phyloP scores from a whole-genome alignment of 805 yeast genomes.

The Sugiyamaella chiloensis region DNA sequence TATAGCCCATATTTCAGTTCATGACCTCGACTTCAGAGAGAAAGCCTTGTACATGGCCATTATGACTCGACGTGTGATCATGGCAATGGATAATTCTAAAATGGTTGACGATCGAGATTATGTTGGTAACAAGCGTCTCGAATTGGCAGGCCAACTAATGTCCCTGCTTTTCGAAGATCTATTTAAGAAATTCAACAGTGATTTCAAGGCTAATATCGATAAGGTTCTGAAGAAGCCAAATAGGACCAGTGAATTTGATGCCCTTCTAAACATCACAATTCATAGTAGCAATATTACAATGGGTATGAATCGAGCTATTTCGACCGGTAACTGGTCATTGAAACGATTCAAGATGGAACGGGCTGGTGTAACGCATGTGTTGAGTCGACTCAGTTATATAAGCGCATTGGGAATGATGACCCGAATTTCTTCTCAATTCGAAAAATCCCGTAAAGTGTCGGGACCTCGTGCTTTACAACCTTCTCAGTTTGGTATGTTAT shows the following conservation, averaged over 20 bases:
- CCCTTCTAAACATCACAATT: slow-evolving; percentile 80
- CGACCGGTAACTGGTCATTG: slow-evolving; percentile 98
- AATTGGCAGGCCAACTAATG: slow-evolving; percentile 96
- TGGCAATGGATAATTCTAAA: slow-evolving; percentile 91
- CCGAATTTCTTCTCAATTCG: slow-evolving; percentile 97
- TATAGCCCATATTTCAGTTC: slow-evolving; percentile 89
- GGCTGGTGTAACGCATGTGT: slow-evolving; percentile 97
- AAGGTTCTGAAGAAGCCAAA: slow-evolving; percentile 91
- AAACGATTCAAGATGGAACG: slow-evolving; percentile 99
- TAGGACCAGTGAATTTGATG: slow-evolving; percentile 93
- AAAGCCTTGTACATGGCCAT: slow-evolving; percentile 92
- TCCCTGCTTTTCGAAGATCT: slow-evolving; percentile 93
- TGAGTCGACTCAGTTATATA: slow-evolving; percentile 85
- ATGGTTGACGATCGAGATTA: slow-evolving; percentile 99
- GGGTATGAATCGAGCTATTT: slow-evolving; percentile 93
- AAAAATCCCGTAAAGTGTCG: slow-evolving; percentile 93
- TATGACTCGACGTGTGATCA: slow-evolving; percentile 94
- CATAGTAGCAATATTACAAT: slow-evolving; percentile 91
- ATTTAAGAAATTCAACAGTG: slow-evolving; percentile 92
- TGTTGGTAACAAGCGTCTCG: slow-evolving; percentile 96
- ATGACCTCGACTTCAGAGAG: slow-evolving; percentile 82
- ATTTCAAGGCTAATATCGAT: slow-evolving; percentile 91
- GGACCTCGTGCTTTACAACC: slow-evolving; percentile 99
- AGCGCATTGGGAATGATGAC: slow-evolving; percentile 99
- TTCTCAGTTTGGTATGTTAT: slow-evolving; percentile 97